A percentile compares a stretch with the other conserved stretches of the same genome.
Conservation (phyloP, 2,329 filamentous ascomycete genomes). For the Fusarium sacchari region DNA sequence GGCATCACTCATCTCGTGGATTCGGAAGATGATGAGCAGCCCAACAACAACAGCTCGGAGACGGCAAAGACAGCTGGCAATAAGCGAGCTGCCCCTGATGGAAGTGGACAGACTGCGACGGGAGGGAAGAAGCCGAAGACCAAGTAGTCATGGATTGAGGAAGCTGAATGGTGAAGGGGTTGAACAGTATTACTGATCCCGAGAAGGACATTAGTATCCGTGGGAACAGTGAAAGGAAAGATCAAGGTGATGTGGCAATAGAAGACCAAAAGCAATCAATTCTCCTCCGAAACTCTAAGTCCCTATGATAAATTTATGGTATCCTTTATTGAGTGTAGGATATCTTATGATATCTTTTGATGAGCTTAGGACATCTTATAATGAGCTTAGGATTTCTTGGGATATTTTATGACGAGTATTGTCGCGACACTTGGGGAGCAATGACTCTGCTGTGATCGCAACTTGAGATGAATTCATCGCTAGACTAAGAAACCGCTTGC, state of each 20-base stretch:
- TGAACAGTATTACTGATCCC: accelerated
- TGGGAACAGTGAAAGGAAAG: not conserved
- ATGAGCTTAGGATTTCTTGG: too few species aligned
- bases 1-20: accelerated
- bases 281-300: not conserved
- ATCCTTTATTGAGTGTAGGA: accelerated
- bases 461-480: not conserved
- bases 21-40: not conserved
- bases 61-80: not conserved
- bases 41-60: not conserved
- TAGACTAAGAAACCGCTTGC: not conserved
- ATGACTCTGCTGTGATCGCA: too few species aligned
- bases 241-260: accelerated
- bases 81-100: accelerated
- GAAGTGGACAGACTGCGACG: accelerated
- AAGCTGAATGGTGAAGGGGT: not conserved
- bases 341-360: not conserved
- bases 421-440: accelerated
- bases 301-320: not conserved
- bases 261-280: accelerated
- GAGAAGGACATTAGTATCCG: accelerated
- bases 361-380: too few species aligned
- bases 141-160: accelerated
- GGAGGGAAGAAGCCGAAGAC: not conserved
- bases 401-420: too few species aligned